Base-by-base conservation (phyloP, 306 rosid genomes). In the Aeschynomene evenia region DNA sequence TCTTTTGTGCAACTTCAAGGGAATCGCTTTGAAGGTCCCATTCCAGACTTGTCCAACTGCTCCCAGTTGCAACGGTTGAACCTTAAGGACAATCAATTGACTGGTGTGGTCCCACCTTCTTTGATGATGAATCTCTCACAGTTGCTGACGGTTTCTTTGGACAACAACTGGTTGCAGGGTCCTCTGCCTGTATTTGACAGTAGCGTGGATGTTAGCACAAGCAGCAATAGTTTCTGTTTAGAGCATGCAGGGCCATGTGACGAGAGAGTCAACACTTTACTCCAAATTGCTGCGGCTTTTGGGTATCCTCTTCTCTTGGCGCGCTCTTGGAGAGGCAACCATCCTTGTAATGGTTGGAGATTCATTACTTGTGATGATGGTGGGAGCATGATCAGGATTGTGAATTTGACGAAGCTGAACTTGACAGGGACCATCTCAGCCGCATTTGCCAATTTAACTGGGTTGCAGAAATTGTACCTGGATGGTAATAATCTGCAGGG, bases 151-250 rank as follows among this genome's bases (percentile, higher is more conserved):
- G 6, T 40, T 40, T 52, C 69, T 66, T 28, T 88, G 64, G 82
- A 71, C 15, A 79, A 88, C 79, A 88, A 88, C 24, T 49, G 36
- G 22, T 78, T 88, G 42, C 88, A 85, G 66, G 94, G 94, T 22
- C 90, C 90, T 6, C 0, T 24, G 9, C 94, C 90, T 2, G 66
- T 18, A 50, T 83, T 85, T 16, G 67, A 72, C 6, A n/a, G n/a
- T n/a, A n/a, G n/a, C n/a, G n/a, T n/a, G n/a, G 67, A 12, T 11
- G 15, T 13, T 40, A 40, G 14, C 48, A 40, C 18, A n/a, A n/a
- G n/a, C 18, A 40, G 7, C 5, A 13, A 40, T 40, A 7, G 48
- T 7, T 40, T 40, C 0, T 40, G 48, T 40, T 1, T 12, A 0
- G 15, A 40, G 0, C 16, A 40, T 13, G 16, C 48, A 72, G 0